These are phyloP conservation scores for Coniella lustricola DNA, from an alignment of 2,329 filamentous ascomycete species.

Conservation along the genomic window DNA sequence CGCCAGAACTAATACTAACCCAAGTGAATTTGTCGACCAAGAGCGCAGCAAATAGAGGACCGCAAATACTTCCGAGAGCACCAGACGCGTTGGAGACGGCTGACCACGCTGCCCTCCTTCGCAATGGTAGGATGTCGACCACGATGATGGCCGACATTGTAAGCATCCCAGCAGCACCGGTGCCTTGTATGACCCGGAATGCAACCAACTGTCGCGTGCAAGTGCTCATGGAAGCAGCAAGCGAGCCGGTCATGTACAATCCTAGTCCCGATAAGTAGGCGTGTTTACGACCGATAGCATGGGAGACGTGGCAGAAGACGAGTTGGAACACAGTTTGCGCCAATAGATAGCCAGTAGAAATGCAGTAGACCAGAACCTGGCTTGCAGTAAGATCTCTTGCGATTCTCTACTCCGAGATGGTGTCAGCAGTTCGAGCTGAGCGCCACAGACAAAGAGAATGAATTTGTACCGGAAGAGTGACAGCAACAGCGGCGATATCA, in stretches of 20 bases:
- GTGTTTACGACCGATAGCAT: conserved; percentile 18
- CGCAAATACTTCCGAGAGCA: conserved; percentile 13
- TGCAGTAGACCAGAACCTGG: conserved; percentile 17
- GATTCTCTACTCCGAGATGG: conserved; percentile 14
- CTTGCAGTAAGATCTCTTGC: conserved; percentile 16
- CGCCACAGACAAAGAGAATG: too few relatives aligned
- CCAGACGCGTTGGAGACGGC: conserved; percentile 10
- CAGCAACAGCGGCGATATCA: conserved; percentile 20
- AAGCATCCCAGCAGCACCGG: conserved; percentile 14
- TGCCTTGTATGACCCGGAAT: conserved; percentile 9
- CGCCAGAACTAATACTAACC: not conserved
- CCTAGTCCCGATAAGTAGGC: conserved; percentile 16
- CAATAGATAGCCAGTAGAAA: conserved; percentile 19
- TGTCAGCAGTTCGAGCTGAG: not conserved
- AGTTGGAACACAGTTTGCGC: conserved; percentile 21
- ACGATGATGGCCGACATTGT: conserved; percentile 14
- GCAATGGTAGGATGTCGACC: conserved; percentile 11
- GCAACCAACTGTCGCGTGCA: not conserved
- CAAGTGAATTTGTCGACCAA: not conserved
- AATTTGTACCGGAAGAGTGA: conserved; percentile 17
- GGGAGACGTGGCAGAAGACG: conserved; percentile 20
- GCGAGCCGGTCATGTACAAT: conserved; percentile 15
- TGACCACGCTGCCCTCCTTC: conserved; percentile 10
- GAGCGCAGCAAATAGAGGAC: conserved; percentile 3
- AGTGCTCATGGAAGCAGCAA: conserved; percentile 7